A percentile compares a stretch with the other conserved stretches of the same genome.
These are phyloP conservation scores for Rhododendron ovatum DNA, from an alignment of 148 eudicot species.

Conservation along the genomic window DNA sequence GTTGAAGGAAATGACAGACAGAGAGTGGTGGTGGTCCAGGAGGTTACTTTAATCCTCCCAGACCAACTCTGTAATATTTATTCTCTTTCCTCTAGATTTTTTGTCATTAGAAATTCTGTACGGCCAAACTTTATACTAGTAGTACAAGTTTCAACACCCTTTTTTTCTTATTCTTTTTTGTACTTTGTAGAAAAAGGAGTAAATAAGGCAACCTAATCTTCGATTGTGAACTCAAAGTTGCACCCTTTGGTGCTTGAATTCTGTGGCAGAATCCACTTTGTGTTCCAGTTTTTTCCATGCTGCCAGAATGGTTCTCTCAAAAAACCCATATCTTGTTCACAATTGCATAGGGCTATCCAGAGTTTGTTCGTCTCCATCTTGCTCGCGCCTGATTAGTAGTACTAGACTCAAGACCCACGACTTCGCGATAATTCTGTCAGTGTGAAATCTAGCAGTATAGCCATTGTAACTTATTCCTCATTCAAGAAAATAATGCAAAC, in stretches of 20 bases:
- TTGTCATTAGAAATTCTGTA: not conserved
- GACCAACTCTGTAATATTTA: not conserved
- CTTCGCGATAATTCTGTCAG: not conserved
- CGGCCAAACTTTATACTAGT: not conserved
- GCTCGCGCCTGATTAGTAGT: not conserved
- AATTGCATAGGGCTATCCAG: not conserved
- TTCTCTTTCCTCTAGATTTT: not conserved
- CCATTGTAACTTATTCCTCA: not conserved
- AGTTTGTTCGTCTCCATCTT: not conserved
- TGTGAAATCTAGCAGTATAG: not conserved
- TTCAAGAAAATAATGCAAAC: not conserved
- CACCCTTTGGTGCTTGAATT: not conserved
- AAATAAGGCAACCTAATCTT: not conserved
- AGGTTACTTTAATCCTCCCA: not conserved
- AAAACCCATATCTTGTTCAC: not conserved
- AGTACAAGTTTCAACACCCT: not conserved
- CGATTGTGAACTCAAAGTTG: not conserved
- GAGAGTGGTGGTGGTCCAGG: not conserved
- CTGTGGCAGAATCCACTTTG: not conserved
- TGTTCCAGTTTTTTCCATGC: not conserved
- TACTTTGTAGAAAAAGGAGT: not conserved
- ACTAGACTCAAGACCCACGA: not conserved
- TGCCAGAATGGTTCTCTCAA: not conserved
- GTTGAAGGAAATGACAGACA: not conserved
- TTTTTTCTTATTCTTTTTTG: too few species aligned